A percentile compares a stretch with the other conserved stretches of the same genome.
phyloP scores from a whole-genome alignment of 768 basidiomycete species.

The Sutorius australiensis region DNA sequence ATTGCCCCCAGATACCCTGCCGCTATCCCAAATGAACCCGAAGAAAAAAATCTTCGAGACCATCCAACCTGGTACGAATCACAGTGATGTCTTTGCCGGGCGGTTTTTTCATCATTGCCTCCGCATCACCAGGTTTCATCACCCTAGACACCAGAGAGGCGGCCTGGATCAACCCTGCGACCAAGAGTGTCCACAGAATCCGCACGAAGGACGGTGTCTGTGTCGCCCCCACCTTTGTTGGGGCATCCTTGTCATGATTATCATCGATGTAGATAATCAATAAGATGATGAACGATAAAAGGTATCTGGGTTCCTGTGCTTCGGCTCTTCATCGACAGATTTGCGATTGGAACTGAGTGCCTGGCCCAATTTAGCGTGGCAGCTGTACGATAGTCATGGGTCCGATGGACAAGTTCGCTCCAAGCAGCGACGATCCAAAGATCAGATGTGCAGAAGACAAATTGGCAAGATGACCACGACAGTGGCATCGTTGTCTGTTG shows the following conservation, averaged over 20 bases:
- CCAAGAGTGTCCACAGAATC: slow-evolving; percentile 77
- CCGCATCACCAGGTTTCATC: slow-evolving; percentile 59
- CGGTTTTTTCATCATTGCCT: slow-evolving; percentile 1
- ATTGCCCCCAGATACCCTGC: slow-evolving; percentile 46
- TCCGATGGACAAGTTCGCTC: slow-evolving; percentile 33
- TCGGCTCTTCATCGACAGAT: background rate
- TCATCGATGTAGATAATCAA: slow-evolving; percentile 6
- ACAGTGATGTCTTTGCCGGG: background rate
- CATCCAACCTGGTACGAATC: slow-evolving; percentile 73
- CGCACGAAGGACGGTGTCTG: slow-evolving; percentile 84
- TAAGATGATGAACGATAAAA: background rate
- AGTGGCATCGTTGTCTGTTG: slow-evolving; percentile 13
- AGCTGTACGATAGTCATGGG: slow-evolving; percentile 30
- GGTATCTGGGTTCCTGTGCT: background rate
- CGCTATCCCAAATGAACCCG: slow-evolving; percentile 86
- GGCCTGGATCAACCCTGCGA: slow-evolving; percentile 86
- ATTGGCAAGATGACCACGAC: slow-evolving; percentile 32
- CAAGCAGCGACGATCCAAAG: slow-evolving; percentile 35
- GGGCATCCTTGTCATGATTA: slow-evolving; percentile 84
- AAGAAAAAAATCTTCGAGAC: slow-evolving; percentile 99
- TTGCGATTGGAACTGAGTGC: background rate
- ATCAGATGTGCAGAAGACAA: slow-evolving; percentile 26
- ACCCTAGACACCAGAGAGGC: slow-evolving; percentile 78
- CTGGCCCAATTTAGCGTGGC: background rate
- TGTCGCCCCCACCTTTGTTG: slow-evolving; percentile 73